phyloP scores from a whole-genome alignment of 768 basidiomycete genomes.

The Coprinellus micaceus region DNA sequence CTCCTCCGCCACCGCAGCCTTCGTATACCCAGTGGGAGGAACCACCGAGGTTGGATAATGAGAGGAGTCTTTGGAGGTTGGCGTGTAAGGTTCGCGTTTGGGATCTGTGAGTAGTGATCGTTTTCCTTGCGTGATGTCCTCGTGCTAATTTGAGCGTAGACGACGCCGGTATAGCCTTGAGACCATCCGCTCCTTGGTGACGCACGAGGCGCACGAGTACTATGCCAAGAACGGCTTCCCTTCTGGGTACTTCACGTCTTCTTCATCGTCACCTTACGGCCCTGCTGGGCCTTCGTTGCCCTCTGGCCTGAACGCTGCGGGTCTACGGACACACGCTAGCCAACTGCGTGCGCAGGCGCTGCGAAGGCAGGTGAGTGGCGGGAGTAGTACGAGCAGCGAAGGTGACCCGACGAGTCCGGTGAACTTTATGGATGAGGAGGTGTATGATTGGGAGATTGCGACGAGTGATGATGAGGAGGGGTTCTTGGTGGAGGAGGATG shows the following conservation, averaged over 20 bases:
- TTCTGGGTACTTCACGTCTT: conserved; percentile 1
- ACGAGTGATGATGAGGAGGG: conserved; percentile 7
- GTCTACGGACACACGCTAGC: background rate
- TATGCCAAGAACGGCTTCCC: conserved; percentile 12
- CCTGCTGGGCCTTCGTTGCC: background rate
- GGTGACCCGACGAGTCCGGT: conserved; percentile 7
- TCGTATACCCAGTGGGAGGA: conserved; percentile 9
- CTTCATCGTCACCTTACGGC: background rate
- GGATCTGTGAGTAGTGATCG: conserved; percentile 5
- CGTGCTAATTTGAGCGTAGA: background rate
- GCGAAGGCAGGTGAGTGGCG: background rate
- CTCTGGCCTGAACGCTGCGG: background rate
- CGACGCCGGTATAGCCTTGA: conserved; percentile 8
- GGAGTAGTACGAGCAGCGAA: background rate
- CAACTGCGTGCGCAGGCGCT: background rate
- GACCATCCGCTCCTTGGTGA: conserved; percentile 6
- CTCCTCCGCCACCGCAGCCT: background rate
- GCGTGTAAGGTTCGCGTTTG: conserved; percentile 11
- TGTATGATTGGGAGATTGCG: conserved; percentile 14
- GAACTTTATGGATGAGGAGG: conserved; percentile 11
- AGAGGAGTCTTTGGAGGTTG: conserved; percentile 12
- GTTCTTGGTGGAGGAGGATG: conserved; percentile 9
- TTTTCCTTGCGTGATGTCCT: background rate
- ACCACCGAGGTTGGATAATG: conserved; percentile 9
- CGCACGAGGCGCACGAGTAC: conserved; percentile 12